Evolutionary conservation across 371 early-diverging fungal genomes (phyloP), one percentile per base, ranked within the genome.

Genomic region (Hamiltosporidium magnivora): DNA sequence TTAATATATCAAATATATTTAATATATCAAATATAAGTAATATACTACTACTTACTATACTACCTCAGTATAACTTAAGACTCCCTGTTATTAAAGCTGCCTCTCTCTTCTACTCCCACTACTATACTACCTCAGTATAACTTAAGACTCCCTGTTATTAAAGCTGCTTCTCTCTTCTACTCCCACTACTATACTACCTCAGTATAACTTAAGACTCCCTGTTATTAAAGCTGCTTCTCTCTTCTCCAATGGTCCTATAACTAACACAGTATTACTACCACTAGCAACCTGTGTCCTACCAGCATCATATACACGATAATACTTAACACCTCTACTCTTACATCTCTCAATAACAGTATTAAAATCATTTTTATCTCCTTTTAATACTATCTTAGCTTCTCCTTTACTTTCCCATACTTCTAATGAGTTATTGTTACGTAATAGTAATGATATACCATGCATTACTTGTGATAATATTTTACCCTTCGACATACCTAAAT

Each of bases 281-380:
- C 77, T 58, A 8, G 58, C 61, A n/a, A 82, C 75, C 66, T 82
- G 80, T 61, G 82, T 82, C 63, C 79, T 75, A 1, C 82, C 82
- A 37, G 82, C 82, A 74, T 82, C 82, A 54, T 54, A 63, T 9
- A 82, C 60, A 1, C 60, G 64, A 61, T 61, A 49, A n/a, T 63
- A 52, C 4, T 43, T 54, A 0, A 82, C 49, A 2, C 58, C 59
- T 1, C 53, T 44, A 38, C 44, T 58, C 56, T 68, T 67, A 14
- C 46, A 1, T 54, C 55, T 56, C 6, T 44, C 56, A 36, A 71
- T 38, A 1, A 64, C 60, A 1, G 69, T 49, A 14, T 71, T 63
- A 14, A 76, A 66, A 4, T 75, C 76, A 54, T 63, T 46, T 36
- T 41, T 8, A 42, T n/a, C 12, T 11, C 55, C 82, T 61, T 71